Evolutionary conservation across 345 rosid genomes (phyloP).

Genomic region (Boechera retrofracta): DNA sequence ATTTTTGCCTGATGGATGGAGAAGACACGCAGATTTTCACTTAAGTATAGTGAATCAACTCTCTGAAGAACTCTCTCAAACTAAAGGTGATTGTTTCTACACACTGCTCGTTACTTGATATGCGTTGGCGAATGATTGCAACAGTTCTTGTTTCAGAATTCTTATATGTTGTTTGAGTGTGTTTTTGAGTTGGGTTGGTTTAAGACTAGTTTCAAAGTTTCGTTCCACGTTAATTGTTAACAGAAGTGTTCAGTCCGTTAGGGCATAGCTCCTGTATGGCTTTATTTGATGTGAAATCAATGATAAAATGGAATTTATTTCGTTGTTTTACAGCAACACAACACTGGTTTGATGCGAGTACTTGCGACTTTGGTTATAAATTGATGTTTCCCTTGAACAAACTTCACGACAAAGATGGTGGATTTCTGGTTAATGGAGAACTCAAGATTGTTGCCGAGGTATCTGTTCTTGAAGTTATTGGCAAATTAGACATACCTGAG

Average conservation of each 20-base stretch:
- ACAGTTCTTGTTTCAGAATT: not conserved
- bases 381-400: not conserved
- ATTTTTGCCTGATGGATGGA: conserved; percentile 9
- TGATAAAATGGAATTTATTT: not conserved
- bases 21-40: not conserved
- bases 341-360: conserved; percentile 5
- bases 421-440: conserved; percentile 58
- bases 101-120: not conserved
- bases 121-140: not conserved
- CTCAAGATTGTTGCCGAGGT: conserved; percentile 72
- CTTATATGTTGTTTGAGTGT: not conserved
- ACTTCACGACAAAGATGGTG: not conserved
- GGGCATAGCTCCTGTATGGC: too few relatives aligned
- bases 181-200: not conserved
- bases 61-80: not conserved
- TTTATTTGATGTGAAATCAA: not conserved
- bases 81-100: conserved; percentile 8
- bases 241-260: not conserved
- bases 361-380: not conserved
- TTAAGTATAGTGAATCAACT: not conserved
- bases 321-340: not conserved
- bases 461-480: conserved; percentile 22
- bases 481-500: not conserved
- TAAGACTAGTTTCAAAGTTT: not conserved
- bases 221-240: not conserved